Evolutionary conservation across 257 asterid species (phyloP).

Genomic region (Phtheirospermum japonicum): DNA sequence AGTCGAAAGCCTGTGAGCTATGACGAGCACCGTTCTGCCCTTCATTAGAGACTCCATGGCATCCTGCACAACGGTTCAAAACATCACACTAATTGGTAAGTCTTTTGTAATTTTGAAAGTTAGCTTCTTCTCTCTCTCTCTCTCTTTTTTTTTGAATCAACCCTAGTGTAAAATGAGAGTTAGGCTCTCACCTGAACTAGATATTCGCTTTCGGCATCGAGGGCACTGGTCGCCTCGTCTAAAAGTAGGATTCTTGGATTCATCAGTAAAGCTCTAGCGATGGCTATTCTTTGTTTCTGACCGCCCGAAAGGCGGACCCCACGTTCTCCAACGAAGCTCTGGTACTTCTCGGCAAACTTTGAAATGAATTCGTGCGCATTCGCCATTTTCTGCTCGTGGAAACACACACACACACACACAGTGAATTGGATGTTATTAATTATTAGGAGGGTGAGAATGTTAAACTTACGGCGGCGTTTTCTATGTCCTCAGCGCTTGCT

Average conservation of each 20-base stretch:
- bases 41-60: constrained; percentile 75
- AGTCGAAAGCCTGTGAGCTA: constrained; percentile 70
- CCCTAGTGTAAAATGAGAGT: not conserved
- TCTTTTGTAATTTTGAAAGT: too few relatives aligned
- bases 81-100: too few relatives aligned
- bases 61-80: constrained; percentile 35
- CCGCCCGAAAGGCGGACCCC: constrained; percentile 72
- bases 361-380: constrained; percentile 61
- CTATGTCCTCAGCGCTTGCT: constrained; percentile 57
- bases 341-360: constrained; percentile 54
- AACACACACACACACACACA: not conserved
- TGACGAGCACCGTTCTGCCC: constrained; percentile 69
- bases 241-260: constrained; percentile 55
- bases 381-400: constrained; percentile 56
- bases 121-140: too few relatives aligned
- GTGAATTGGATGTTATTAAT: not conserved
- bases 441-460: not conserved
- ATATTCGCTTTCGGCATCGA: constrained; percentile 71
- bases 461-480: constrained; percentile 56
- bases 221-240: constrained; percentile 72
- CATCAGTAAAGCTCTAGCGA: constrained; percentile 67
- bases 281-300: constrained; percentile 69
- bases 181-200: constrained; percentile 49
- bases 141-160: too few relatives aligned
- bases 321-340: constrained; percentile 62